Evolutionary conservation across 208 protist species (phyloP).

Genomic region (Blechomonas ayalai): DNA sequence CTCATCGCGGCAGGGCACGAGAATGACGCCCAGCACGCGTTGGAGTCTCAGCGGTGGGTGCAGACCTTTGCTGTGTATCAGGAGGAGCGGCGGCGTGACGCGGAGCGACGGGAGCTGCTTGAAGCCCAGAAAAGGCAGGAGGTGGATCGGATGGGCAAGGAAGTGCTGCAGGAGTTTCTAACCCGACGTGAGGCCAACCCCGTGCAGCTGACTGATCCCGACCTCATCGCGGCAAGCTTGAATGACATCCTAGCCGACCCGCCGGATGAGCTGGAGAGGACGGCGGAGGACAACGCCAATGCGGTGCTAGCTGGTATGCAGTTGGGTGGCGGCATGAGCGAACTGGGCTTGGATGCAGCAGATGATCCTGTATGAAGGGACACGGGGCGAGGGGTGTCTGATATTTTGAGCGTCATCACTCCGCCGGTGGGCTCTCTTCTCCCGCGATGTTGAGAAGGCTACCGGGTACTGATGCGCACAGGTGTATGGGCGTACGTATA

Average conservation of each 20-base stretch:
- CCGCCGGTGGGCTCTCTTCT: too few species aligned
- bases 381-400: too few species aligned
- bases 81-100: conserved; percentile 25
- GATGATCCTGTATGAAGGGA: too few species aligned
- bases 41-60: conserved; percentile 31
- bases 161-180: conserved; percentile 35
- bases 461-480: too few species aligned
- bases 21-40: conserved; percentile 25
- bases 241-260: conserved; percentile 11
- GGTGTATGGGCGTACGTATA: too few species aligned
- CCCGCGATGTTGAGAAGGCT: too few species aligned
- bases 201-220: conserved; percentile 7
- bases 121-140: conserved; percentile 26
- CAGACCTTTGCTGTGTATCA: conserved; percentile 28
- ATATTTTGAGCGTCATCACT: too few species aligned
- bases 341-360: too few species aligned
- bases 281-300: too few species aligned
- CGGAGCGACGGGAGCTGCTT: conserved; percentile 21
- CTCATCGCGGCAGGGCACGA: conserved; percentile 39
- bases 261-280: too few species aligned
- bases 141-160: conserved; percentile 17
- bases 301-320: too few species aligned
- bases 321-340: too few species aligned
- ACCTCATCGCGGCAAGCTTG: conserved; percentile 11
- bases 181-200: conserved; percentile 12